Evolutionary conservation across 2,329 filamentous ascomycete genomes (phyloP).

Genomic region (Arthroderma sp.): DNA sequence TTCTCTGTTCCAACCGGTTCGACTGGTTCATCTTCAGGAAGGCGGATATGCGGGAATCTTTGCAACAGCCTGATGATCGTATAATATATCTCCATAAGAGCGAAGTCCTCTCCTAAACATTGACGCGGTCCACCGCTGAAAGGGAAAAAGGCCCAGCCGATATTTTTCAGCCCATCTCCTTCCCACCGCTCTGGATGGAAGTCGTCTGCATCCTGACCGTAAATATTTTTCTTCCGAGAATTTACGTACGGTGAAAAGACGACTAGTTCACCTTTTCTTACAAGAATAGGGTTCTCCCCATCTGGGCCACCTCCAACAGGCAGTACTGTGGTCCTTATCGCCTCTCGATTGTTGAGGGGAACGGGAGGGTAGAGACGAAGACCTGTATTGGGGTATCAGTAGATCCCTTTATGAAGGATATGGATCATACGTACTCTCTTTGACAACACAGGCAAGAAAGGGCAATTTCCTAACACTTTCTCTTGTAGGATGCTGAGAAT

Average conservation of each 20-base stretch:
- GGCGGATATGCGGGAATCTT: constrained; percentile 4
- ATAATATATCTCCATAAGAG: constrained; percentile 42
- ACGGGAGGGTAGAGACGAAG: constrained; percentile 36
- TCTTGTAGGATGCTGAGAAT: constrained; percentile 9
- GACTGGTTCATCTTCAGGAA: constrained; percentile 10
- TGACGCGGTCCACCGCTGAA: constrained; percentile 38
- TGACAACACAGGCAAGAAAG: constrained; percentile 31
- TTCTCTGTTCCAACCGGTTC: constrained; percentile 13
- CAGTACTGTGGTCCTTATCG: constrained; percentile 30
- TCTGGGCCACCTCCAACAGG: constrained; percentile 48
- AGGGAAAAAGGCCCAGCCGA: constrained; percentile 37
- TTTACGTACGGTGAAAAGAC: constrained; percentile 56
- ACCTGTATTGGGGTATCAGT: constrained; percentile 32
- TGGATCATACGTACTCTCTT: constrained; percentile 24
- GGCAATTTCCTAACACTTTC: constrained; percentile 9
- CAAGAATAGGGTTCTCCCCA: constrained; percentile 44
- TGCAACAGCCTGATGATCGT: constrained; percentile 11
- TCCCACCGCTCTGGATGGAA: constrained; percentile 50
- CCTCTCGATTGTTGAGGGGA: constrained; percentile 32
- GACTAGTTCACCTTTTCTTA: constrained; percentile 53
- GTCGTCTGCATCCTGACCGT: constrained; percentile 31
- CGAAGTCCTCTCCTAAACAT: constrained; percentile 49
- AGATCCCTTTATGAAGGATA: neutral
- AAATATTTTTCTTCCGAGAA: constrained; percentile 54
- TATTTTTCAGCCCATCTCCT: constrained; percentile 29